Percentiles rank a stretch among this genome's conserved stretches.
These are phyloP conservation scores for Zasmidium citrigriseum DNA, from an alignment of 2,329 filamentous ascomycete species.

Conservation along the genomic window DNA sequence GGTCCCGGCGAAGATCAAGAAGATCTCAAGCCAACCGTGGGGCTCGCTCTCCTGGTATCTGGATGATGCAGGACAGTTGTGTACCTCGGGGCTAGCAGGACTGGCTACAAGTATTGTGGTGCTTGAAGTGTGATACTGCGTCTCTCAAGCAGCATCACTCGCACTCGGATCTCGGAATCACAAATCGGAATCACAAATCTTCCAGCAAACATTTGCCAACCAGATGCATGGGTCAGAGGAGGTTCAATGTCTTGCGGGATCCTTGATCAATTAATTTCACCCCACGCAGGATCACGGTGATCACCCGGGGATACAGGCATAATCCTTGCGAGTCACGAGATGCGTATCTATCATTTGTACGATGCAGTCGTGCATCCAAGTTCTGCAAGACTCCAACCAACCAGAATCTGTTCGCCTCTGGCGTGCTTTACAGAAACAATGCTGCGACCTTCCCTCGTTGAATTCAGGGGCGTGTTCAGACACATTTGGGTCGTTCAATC, in stretches of 20 bases:
- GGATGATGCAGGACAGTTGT: conserved; percentile 11
- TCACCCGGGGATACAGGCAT: background rate
- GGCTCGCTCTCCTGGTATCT: conserved; percentile 24
- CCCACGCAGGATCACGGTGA: background rate
- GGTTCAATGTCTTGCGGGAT: background rate
- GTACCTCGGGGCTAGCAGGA: conserved; percentile 15
- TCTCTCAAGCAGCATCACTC: background rate
- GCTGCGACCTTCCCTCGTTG: too few species aligned
- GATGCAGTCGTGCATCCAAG: background rate
- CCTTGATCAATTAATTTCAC: background rate
- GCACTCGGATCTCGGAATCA: too few species aligned
- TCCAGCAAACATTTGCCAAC: background rate
- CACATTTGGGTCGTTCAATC: background rate
- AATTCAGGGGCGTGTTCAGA: too few species aligned
- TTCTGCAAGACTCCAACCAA: too few species aligned
- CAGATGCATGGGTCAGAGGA: background rate
- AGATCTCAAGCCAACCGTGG: conserved; percentile 26
- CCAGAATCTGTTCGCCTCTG: too few species aligned
- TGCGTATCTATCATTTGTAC: background rate
- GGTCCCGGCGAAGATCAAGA: conserved; percentile 18
- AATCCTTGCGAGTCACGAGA: background rate
- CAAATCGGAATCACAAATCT: too few species aligned
- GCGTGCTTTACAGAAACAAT: too few species aligned
- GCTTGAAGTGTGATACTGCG: conserved; percentile 11
- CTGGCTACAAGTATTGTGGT: conserved; percentile 28